A percentile compares a stretch with the other conserved stretches of the same genome.
These are phyloP conservation scores for Aspergillus luchuensis DNA, from an alignment of 2,329 filamentous ascomycete genomes.

Conservation along the genomic window DNA sequence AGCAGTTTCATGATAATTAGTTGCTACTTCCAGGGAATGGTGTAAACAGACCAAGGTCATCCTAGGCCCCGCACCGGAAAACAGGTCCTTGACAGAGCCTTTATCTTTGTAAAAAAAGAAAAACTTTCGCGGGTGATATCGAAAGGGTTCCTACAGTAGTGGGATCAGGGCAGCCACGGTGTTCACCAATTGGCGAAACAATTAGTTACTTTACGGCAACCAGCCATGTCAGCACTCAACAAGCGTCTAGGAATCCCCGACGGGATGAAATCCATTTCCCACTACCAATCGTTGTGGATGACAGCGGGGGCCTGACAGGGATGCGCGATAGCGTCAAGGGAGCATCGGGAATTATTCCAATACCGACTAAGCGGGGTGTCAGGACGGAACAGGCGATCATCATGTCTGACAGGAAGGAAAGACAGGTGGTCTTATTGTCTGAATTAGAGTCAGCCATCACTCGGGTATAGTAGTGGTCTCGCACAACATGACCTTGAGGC, in stretches of 20 bases:
- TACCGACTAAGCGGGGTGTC: constrained; percentile 1
- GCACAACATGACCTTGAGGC: neutral
- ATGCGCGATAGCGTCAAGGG: constrained; percentile 1
- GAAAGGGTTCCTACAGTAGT: constrained; percentile 7
- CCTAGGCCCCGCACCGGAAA: neutral
- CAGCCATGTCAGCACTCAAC: constrained; percentile 1
- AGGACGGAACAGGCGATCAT: neutral
- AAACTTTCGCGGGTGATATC: neutral
- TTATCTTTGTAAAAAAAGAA: neutral
- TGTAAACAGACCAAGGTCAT: neutral
- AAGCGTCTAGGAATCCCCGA: neutral
- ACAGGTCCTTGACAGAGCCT: neutral
- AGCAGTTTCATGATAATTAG: neutral
- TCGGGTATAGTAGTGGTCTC: neutral
- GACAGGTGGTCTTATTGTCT: neutral
- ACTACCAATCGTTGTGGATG: neutral
- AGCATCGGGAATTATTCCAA: constrained; percentile 4
- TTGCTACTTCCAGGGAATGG: neutral
- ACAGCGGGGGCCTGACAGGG: neutral
- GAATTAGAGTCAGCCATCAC: neutral
- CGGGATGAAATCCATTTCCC: neutral
- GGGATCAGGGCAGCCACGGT: neutral
- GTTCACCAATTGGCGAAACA: constrained; percentile 1
- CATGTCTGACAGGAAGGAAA: neutral
- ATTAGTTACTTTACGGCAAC: neutral